These are phyloP conservation scores for Fusarium ambrosium DNA, from an alignment of 2,329 filamentous ascomycete species.

Conservation along the genomic window DNA sequence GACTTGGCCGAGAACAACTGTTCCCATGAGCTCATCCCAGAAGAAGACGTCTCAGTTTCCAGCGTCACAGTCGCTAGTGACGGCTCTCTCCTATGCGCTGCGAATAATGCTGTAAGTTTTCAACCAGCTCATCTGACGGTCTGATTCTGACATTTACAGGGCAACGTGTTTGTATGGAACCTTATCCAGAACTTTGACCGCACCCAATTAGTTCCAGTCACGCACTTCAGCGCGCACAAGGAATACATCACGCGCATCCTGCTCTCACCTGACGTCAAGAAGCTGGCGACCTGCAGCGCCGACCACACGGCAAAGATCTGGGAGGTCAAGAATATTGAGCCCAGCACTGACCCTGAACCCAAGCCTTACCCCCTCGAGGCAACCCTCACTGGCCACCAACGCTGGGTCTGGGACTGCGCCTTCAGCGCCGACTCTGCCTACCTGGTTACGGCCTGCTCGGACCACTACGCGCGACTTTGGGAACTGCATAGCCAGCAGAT, in stretches of 20 bases:
- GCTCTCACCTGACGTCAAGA: conserved; percentile 92
- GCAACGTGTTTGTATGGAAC: conserved; percentile 97
- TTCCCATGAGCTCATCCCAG: conserved; percentile 94
- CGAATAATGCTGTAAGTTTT: conserved; percentile 84
- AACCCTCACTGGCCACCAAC: conserved; percentile 89
- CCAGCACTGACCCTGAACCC: conserved; percentile 56
- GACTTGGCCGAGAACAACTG: conserved; percentile 97
- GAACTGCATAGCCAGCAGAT: conserved; percentile 88
- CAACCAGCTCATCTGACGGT: not conserved
- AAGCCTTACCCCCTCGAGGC: conserved; percentile 85
- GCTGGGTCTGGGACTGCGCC: conserved; percentile 98
- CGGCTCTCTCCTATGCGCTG: conserved; percentile 91
- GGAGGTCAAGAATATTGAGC: conserved; percentile 83
- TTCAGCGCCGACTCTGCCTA: conserved; percentile 95
- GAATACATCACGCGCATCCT: conserved; percentile 94
- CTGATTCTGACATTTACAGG: conserved; percentile 65
- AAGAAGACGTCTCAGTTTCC: conserved; percentile 93
- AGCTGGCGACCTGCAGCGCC: conserved; percentile 92
- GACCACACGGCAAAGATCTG: conserved; percentile 97
- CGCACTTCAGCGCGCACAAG: conserved; percentile 90
- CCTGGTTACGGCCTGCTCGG: conserved; percentile 91
- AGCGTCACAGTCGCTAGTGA: conserved; percentile 97
- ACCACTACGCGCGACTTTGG: conserved; percentile 94
- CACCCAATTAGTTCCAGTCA: conserved; percentile 87
- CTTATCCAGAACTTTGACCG: conserved; percentile 86